phyloP scores from a whole-genome alignment of 2,329 filamentous ascomycete species.

The Diaporthe ilicicola region DNA sequence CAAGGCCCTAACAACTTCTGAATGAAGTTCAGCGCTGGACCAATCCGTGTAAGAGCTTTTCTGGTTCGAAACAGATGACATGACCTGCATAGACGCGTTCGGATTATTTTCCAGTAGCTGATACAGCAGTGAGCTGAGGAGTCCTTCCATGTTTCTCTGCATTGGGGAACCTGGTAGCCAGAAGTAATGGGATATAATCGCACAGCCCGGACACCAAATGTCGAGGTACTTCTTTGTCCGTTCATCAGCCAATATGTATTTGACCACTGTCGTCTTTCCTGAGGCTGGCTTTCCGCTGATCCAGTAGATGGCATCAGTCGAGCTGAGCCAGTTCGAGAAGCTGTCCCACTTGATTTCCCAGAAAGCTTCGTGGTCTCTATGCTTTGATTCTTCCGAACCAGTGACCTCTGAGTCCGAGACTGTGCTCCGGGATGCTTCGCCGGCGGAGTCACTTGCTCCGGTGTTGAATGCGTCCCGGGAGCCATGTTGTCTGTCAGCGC shows the following conservation, averaged over 20 bases:
- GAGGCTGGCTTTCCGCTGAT: slow-evolving; percentile 44
- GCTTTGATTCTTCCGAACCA: background rate
- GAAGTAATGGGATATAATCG: slow-evolving; percentile 41
- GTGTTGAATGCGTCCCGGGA: background rate
- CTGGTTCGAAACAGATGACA: background rate
- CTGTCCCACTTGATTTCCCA: background rate
- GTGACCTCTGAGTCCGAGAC: background rate
- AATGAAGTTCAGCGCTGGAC: slow-evolving; percentile 21
- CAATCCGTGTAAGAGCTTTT: slow-evolving; percentile 33
- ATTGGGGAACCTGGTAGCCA: slow-evolving; percentile 41
- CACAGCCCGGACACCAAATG: slow-evolving; percentile 34
- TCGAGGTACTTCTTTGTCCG: slow-evolving; percentile 33
- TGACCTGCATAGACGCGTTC: background rate
- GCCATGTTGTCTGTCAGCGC: background rate
- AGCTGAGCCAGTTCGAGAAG: slow-evolving; percentile 16
- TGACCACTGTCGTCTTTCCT: slow-evolving; percentile 45
- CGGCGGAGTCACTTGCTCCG: background rate
- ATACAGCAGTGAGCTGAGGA: slow-evolving; percentile 39
- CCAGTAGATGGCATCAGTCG: slow-evolving; percentile 37
- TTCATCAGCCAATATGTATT: slow-evolving; percentile 37
- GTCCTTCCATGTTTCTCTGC: slow-evolving; percentile 39
- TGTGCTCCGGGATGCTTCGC: background rate
- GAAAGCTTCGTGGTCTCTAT: background rate
- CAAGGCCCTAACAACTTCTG: background rate
- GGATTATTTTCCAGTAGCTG: slow-evolving; percentile 27